Conservation (phyloP, 129 eudicot species). For the Sambucus nigra region DNA sequence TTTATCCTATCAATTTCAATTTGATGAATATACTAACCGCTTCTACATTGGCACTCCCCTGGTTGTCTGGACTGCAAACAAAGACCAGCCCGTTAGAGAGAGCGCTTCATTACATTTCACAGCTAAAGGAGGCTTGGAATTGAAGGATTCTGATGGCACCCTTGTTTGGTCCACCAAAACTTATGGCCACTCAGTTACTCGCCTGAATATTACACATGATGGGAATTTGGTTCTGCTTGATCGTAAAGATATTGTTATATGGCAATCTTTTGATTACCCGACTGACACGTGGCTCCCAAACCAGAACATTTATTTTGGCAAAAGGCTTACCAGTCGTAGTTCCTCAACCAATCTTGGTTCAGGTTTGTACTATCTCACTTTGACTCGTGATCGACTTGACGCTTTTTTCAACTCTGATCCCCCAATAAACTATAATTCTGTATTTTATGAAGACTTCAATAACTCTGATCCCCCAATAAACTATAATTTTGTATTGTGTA, state of each 20-base stretch:
- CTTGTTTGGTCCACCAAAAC: slow-evolving; percentile 25
- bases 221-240: slow-evolving; percentile 23
- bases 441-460: too few relatives aligned
- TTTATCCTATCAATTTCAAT: too few relatives aligned
- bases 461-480: too few relatives aligned
- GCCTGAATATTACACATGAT: slow-evolving; percentile 10
- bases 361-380: slow-evolving; percentile 2
- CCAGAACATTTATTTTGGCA: slow-evolving; percentile 15
- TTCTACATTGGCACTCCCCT: too few relatives aligned
- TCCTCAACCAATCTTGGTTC: slow-evolving; percentile 12
- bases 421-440: neutral
- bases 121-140: slow-evolving; percentile 12
- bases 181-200: slow-evolving; percentile 3
- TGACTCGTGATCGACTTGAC: slow-evolving; percentile 1
- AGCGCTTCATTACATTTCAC: slow-evolving; percentile 17
- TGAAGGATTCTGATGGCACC: slow-evolving; percentile 20
- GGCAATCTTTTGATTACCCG: slow-evolving; percentile 23
- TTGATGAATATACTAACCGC: too few relatives aligned
- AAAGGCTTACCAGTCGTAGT: slow-evolving; percentile 11
- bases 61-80: slow-evolving; percentile 28
- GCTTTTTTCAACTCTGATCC: slow-evolving; percentile 14
- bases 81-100: slow-evolving; percentile 10
- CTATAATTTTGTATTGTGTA: too few relatives aligned
- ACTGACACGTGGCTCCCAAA: slow-evolving; percentile 24
- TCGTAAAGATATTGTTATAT: neutral